Evolutionary conservation across 2,329 filamentous ascomycete genomes (phyloP), one percentile per base, ranked within the genome.

Genomic region (Xylariaceae sp.): DNA sequence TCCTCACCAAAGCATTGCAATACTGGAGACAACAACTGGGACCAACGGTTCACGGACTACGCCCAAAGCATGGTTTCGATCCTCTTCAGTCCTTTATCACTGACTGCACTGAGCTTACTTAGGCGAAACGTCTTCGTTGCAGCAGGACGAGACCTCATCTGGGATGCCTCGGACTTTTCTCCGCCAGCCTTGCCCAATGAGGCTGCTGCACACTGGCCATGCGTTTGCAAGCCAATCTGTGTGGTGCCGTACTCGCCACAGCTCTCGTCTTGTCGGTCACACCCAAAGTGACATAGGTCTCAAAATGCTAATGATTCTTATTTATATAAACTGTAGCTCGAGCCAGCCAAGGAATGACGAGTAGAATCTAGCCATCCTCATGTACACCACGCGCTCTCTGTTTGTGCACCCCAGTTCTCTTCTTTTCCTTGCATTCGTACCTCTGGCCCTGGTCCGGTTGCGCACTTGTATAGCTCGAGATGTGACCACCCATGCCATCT

Each of bases 151-250:
- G 22, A 27, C 22, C 22, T 35, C 18, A n/a, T 42, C 31, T 22
- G 10, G 40, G 42, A 32, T 22, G 38, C 11, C 31, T 39, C 41
- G 49, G 51, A 55, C 45, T 39, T 48, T 41, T 47, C 46, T 50
- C 53, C 48, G 44, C 39, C 18, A 17, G 19, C 9, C 31, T 31
- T 48, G 50, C 42, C 55, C 54, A 54, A 56, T 53, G 32, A 52
- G 38, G 53, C 39, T 47, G 39, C 51, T 47, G 33, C 47, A 56
- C 47, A 51, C 41, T 49, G 38, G 44, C 53, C 53, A 58, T 48
- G 58, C 57, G 62, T 65, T 65, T 65, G 62, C 54, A 48, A 19
- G 38, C 18, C 32, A 45, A 39, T 32, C 56, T 65, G 60, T 56
- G 44, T 48, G 49, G 48, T 51, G 52, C 60, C 62, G 61, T 48